Base-by-base conservation (phyloP, 2,329 filamentous ascomycete genomes). In the Penicillium brasilianum region DNA sequence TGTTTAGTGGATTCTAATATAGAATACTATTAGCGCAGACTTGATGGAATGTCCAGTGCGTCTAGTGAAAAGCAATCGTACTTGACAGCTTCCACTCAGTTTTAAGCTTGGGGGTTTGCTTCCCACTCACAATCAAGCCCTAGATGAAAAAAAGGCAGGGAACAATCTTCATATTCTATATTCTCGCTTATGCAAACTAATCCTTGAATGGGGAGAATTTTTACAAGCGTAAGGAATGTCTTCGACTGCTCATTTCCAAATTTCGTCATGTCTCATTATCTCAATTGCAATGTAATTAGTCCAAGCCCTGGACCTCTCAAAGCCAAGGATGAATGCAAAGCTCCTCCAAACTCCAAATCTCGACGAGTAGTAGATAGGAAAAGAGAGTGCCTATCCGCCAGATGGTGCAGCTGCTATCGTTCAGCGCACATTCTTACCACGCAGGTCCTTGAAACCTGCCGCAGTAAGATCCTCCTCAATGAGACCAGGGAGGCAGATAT, bases 381-480 rank as follows among this genome's bases (percentile, higher is more conserved):
- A 50, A 8, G 28, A 50, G 18, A 18, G 11, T 36, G 7, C 13
- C 28, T 4, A 20, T 46, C 20, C n/a, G 13, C 13, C 20, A 28
- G 25, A 28, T 28, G 11, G 13, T 28, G 32, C 22, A 16, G n/a
- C 8, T 28, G 2, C 13, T 22, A 16, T 25, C 41, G 10, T 32
- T 36, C 37, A 58, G 20, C 56, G 56, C 36, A 18, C 30, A 18
- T 58, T 58, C 39, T 58, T 58, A 11, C 56, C 56, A 18, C 56
- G 50, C 18, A 58, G 20, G 36, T 58, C 56, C 20, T 53, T 44
- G 37, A 58, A 58, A 11, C 56, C 56, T 6, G 56, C 56, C 18
- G 39, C 56, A 7, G 50, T 49, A 52, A 58, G 56, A 37, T 58
- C 56, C 32, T 58, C 51, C 39, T 58, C 56, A 20, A 58, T 58